Base-by-base conservation (phyloP, 305 asterid genomes). In the Caryopteris hybrid region DNA sequence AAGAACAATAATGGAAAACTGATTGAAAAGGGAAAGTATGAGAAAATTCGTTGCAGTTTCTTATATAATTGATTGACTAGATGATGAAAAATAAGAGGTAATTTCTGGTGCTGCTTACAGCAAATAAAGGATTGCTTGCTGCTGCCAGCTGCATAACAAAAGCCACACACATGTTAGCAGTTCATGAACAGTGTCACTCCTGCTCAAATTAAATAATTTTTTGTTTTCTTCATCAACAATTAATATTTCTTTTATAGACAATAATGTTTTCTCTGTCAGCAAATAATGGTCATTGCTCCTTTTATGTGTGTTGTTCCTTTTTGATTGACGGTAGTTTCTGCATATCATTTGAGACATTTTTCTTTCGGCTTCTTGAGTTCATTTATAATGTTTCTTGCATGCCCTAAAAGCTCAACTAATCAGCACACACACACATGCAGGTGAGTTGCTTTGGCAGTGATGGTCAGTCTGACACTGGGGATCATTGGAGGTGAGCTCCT, bases 401-500 rank as follows among this genome's bases (percentile, higher is more conserved):
- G 7, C 13, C 60, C 64, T 61, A 17, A 54, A 36, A 45, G 47
- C 47, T 22, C 59, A 29, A 47, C 33, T 65, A 34, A 47, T 56
- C 5, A 48, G 12, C 4, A 20, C 4, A 27, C 4, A 6, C 7
- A 50, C 38, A 12, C 42, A 23, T 78, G 58, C 81, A 89, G 95
- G 90, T 87, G 67, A 89, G 96, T 82, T 87, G 95, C 79, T 90
- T 84, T 77, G 97, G 97, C 31, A 48, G 80, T 58, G 92, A 89
- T 16, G 71, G 81, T 7, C 81, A 78, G 60, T 90, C 96, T 10
- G 95, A 90, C 77, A 87, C 91, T 13, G 95, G 92, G 66, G 95
- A 87, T 52, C 62, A 79, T 48, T 87, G 95, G 95, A 87, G 84
- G 96, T 83, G 45, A 71, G 17, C 52, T 56, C 20, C 41, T 53